Evolutionary conservation across 495 filamentous ascomycete species (phyloP).

Genomic region (Neurospora tetrasperma): DNA sequence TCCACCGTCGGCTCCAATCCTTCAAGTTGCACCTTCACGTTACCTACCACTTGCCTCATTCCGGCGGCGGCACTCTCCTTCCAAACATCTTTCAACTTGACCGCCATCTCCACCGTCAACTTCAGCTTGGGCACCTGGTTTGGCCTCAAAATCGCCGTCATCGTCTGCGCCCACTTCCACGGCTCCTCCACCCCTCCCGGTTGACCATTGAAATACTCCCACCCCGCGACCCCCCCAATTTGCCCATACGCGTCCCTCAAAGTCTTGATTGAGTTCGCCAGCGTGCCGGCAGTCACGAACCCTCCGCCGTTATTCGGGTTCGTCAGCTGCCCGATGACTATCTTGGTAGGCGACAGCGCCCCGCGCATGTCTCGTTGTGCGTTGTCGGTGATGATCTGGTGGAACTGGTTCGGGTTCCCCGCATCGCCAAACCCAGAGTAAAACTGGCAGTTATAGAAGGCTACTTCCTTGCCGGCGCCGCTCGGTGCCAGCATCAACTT

Average conservation of each 20-base stretch:
- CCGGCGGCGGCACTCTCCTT: conserved; percentile 6
- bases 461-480: conserved; percentile 28
- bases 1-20: conserved; percentile 13
- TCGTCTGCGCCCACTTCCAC: conserved; percentile 61
- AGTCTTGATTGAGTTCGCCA: conserved; percentile 33
- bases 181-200: conserved; percentile 48
- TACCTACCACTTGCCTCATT: neutral
- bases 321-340: conserved; percentile 66
- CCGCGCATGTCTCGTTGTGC: conserved; percentile 23
- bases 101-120: conserved; percentile 10
- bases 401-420: conserved; percentile 48
- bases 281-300: conserved; percentile 24
- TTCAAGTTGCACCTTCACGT: neutral
- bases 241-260: conserved; percentile 41
- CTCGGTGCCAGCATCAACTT: conserved; percentile 39
- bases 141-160: conserved; percentile 43
- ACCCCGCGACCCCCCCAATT: conserved; percentile 78
- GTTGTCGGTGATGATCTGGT: conserved; percentile 31
- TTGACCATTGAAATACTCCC: conserved; percentile 72
- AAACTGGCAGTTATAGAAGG: conserved; percentile 79
- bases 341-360: conserved; percentile 54
- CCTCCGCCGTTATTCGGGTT: conserved; percentile 53
- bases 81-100: conserved; percentile 13
- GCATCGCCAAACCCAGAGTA: conserved; percentile 72
- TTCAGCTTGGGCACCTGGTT: conserved; percentile 10